phyloP scores from a whole-genome alignment of 495 filamentous ascomycete genomes.

The Margaritispora aquatica region DNA sequence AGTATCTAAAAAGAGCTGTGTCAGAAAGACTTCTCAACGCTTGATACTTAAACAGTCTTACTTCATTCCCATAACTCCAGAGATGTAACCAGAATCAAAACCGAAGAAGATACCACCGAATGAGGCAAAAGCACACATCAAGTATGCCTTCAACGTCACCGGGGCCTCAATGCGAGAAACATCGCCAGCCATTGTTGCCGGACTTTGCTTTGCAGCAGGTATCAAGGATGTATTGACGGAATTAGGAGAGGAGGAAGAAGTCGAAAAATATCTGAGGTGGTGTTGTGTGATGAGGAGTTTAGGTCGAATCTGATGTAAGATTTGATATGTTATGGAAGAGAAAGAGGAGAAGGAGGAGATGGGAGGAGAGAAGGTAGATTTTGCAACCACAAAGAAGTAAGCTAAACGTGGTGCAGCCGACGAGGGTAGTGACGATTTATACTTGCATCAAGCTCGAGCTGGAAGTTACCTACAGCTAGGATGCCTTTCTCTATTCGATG shows the following conservation, averaged over 20 bases:
- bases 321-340: background rate
- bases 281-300: background rate
- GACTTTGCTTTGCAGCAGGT: conserved; percentile 7
- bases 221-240: background rate
- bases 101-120: conserved; percentile 87
- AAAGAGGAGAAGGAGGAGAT: background rate
- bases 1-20: conserved; percentile 49
- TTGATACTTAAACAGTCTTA: background rate
- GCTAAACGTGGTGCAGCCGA: no score
- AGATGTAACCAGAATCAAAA: conserved; percentile 40
- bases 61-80: conserved; percentile 44
- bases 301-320: background rate
- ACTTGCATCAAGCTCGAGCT: no score
- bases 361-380: background rate
- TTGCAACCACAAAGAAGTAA: no score
- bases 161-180: conserved; percentile 55
- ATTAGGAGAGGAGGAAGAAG: background rate
- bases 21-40: no score
- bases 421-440: no score
- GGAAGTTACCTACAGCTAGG: no score
- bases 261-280: background rate
- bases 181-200: conserved; percentile 27
- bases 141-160: conserved; percentile 55
- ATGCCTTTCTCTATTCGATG: no score
- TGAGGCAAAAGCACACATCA: conserved; percentile 64